Evolutionary conservation across 1,284 basidiomycete species (phyloP).

Genomic region (Malassezia brasiliensis): DNA sequence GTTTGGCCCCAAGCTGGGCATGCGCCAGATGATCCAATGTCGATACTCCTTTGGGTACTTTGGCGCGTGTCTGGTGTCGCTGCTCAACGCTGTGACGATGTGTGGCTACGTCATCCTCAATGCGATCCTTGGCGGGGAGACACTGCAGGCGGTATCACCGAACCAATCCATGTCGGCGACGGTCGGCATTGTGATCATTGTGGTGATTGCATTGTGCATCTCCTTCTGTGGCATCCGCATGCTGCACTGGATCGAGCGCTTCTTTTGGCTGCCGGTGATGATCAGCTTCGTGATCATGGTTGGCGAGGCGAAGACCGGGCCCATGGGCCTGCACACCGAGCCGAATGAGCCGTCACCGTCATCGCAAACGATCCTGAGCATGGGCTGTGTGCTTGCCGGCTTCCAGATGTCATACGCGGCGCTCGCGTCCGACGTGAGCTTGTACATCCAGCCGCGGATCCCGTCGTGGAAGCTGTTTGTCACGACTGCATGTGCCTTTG

Average conservation of each 20-base stretch:
- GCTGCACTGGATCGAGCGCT: conserved; percentile 60
- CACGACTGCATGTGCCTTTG: conserved; percentile 57
- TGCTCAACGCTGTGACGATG: conserved; percentile 43
- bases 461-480: conserved; percentile 54
- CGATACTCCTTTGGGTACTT: conserved; percentile 57
- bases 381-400: conserved; percentile 57
- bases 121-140: conserved; percentile 53
- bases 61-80: conserved; percentile 55
- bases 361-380: conserved; percentile 52
- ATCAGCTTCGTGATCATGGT: conserved; percentile 57
- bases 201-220: conserved; percentile 63
- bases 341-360: conserved; percentile 52
- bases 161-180: conserved; percentile 45
- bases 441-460: conserved; percentile 51
- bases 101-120: conserved; percentile 55
- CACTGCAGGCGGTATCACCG: conserved; percentile 49
- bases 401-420: conserved; percentile 54
- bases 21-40: conserved; percentile 56
- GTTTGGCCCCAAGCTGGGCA: conserved; percentile 58
- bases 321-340: conserved; percentile 52
- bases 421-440: conserved; percentile 43
- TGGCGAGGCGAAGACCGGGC: conserved; percentile 55
- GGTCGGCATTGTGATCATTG: conserved; percentile 80
- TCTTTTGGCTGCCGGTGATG: conserved; percentile 68
- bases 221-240: conserved; percentile 71